Base-by-base conservation (phyloP, 2,329 filamentous ascomycete species). In the Diaporthe humulicola region DNA sequence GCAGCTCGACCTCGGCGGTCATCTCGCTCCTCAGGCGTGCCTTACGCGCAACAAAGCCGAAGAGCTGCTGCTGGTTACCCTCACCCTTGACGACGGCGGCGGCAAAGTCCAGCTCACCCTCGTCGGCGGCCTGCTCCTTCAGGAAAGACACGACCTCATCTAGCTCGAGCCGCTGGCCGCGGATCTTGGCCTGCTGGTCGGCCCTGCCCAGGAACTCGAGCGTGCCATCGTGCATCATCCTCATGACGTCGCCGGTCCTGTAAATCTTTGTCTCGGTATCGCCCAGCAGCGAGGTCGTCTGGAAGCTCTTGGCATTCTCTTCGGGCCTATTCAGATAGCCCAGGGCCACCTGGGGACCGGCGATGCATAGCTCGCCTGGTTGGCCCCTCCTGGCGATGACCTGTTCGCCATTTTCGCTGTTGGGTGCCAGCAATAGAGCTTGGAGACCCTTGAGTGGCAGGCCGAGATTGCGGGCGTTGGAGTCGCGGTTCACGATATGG, bases 401-500 rank as follows among this genome's bases (percentile, higher is more conserved):
- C 7, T 71, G 54, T 22, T 57, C 52, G 30, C 57, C 73, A 3
- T 54, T 22, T 4, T 40, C 40, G 10, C 48, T 14, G 28, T n/a
- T 25, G 15, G 73, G 73, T 15, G 36, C 66, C 30, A 74, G 52
- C 52, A 74, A 25, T 9, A 71, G 67, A 42, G 66, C 66, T 40
- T 45, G 22, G 15, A 60, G 56, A 7, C 64, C 66, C 64, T 60
- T 60, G 33, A 74, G 56, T 14, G 73, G 73, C 45, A 60, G 45
- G 19, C 73, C 73, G 25, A 77, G 75, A 56, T 73, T 77, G 33
- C 64, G 72, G 14, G 75, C 73, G 5, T 86, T 86, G 2, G 81
- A 84, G 14, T 77, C 77, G 25, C 82, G 88, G 2, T 86, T 85
- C 0, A 84, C 70, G 25, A 52, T 38, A n/a, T 72, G 70, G 33